These are phyloP conservation scores for Cercospora sp. DNA, from an alignment of 2,329 filamentous ascomycete species.

Conservation along the genomic window DNA sequence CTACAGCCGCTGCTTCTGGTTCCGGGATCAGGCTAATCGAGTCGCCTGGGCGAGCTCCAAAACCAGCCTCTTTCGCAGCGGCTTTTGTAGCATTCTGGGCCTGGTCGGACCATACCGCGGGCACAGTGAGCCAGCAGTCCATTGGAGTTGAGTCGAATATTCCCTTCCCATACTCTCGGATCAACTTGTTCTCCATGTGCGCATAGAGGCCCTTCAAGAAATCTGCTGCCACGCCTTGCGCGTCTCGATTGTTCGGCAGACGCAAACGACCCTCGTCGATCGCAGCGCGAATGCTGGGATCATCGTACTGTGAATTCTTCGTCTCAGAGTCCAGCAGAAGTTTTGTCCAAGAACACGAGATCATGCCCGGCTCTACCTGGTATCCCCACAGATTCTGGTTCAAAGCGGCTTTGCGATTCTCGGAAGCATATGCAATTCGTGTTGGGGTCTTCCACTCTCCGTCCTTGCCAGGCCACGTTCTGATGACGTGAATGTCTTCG, in stretches of 20 bases:
- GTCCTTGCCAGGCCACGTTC: conserved; percentile 20
- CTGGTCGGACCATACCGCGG: conserved; percentile 33
- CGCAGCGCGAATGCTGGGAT: conserved; percentile 18
- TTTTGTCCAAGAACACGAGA: conserved; percentile 25
- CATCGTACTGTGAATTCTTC: conserved; percentile 11
- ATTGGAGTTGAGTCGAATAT: conserved; percentile 26
- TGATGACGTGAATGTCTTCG: conserved; percentile 23
- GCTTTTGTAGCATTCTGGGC: conserved; percentile 28
- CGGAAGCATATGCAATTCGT: conserved; percentile 21
- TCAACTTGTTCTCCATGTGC: conserved; percentile 16
- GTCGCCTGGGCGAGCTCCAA: conserved; percentile 27
- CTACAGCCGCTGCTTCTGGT: conserved; percentile 30
- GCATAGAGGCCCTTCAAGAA: conserved; percentile 14
- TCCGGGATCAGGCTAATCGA: conserved; percentile 31
- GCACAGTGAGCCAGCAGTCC: conserved; percentile 34
- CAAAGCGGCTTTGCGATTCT: conserved; percentile 13
- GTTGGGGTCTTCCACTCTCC: conserved; percentile 24
- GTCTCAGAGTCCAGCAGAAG: conserved; percentile 19
- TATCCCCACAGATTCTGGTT: conserved; percentile 18
- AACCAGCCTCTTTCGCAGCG: conserved; percentile 28
- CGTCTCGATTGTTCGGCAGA: conserved; percentile 11
- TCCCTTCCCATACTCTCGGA: conserved; percentile 12
- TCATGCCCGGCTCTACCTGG: conserved; percentile 17
- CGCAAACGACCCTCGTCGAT: conserved; percentile 22
- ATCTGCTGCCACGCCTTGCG: conserved; percentile 18